Conservation (phyloP, 2,329 filamentous ascomycete species). For the Fusarium sp. region DNA sequence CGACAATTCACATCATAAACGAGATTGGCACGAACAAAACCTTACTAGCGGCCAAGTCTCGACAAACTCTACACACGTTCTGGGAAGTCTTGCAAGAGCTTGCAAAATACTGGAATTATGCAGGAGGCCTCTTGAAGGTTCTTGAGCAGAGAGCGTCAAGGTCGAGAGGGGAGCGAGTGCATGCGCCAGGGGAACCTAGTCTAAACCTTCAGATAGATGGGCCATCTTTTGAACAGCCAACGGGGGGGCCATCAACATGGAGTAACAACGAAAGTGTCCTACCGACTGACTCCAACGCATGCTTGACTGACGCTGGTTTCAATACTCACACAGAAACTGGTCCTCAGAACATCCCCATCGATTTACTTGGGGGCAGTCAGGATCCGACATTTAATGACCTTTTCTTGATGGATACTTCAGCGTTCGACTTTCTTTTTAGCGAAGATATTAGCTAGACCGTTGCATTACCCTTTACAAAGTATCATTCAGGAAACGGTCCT, state of each 20-base stretch:
- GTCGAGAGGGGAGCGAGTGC: not conserved
- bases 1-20: constrained; percentile 14
- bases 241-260: not conserved
- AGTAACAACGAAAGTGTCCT: accelerated
- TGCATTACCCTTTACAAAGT: accelerated
- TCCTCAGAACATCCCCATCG: not conserved
- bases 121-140: not conserved
- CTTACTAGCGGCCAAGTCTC: constrained; percentile 2
- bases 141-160: constrained; percentile 9
- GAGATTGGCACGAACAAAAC: not conserved
- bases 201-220: not conserved
- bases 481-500: accelerated
- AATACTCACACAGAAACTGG: not conserved
- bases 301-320: not conserved
- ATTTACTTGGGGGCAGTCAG: not conserved
- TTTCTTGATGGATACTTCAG: not conserved
- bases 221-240: not conserved
- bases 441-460: not conserved
- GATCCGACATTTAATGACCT: not conserved
- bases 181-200: not conserved
- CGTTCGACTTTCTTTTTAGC: not conserved
- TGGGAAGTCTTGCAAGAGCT: not conserved
- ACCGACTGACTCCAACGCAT: accelerated
- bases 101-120: constrained; percentile 14
- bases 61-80: not conserved